Percentiles rank a stretch among this genome's conserved stretches.
Evolutionary conservation across 2,329 filamentous ascomycete genomes (phyloP).

Genomic region (Aureobasidium sp.): DNA sequence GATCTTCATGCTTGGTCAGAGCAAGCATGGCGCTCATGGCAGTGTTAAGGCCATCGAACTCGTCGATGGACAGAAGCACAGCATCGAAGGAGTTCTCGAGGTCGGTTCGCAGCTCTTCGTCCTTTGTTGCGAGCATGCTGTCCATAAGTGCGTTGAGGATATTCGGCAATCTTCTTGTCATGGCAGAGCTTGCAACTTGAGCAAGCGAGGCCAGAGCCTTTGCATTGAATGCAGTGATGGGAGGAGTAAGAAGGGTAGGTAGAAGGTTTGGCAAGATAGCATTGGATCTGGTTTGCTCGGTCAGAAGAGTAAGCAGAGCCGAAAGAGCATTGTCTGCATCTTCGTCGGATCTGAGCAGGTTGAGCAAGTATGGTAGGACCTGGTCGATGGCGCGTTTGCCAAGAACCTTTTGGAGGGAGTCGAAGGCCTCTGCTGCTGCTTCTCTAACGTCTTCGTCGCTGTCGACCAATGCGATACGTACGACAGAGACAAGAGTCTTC

Average conservation of each 20-base stretch:
- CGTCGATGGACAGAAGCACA: conserved; percentile 86
- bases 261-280: conserved; percentile 95
- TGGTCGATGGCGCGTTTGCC: conserved; percentile 94
- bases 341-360: conserved; percentile 74
- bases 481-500: conserved; percentile 88
- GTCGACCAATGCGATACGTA: conserved; percentile 87
- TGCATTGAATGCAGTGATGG: conserved; percentile 91
- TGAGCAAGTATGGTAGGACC: conserved; percentile 86
- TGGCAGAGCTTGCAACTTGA: conserved; percentile 79
- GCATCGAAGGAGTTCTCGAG: conserved; percentile 78
- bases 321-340: conserved; percentile 88
- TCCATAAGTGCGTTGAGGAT: conserved; percentile 95
- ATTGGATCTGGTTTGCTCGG: conserved; percentile 87
- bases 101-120: conserved; percentile 66
- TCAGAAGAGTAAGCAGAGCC: conserved; percentile 86
- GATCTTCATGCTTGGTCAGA: conserved; percentile 87
- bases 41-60: conserved; percentile 90
- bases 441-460: conserved; percentile 84
- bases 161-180: conserved; percentile 81
- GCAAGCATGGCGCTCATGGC: conserved; percentile 89
- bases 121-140: conserved; percentile 70
- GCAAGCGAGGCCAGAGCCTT: conserved; percentile 88
- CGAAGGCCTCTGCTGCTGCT: conserved; percentile 93
- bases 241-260: conserved; percentile 80
- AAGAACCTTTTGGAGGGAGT: conserved; percentile 84